Percentiles rank a stretch among this genome's conserved stretches.
These are phyloP conservation scores for Collybia nuda DNA, from an alignment of 768 basidiomycete species.

Conservation along the genomic window DNA sequence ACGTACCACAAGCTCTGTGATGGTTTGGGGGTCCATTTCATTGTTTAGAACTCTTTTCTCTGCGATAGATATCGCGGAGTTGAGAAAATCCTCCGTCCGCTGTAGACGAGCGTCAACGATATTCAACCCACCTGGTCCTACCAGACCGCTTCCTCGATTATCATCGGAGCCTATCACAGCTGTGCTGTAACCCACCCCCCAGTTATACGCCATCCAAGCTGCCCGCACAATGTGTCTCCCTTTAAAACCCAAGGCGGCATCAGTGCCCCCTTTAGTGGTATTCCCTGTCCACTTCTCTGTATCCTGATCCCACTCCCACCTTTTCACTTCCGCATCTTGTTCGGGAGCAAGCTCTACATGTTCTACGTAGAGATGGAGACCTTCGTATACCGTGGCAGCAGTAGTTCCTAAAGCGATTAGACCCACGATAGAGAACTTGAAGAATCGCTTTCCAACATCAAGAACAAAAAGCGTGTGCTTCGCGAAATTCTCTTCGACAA, in stretches of 20 bases:
- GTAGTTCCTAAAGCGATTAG: slow-evolving; percentile 41
- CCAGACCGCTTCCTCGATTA: slow-evolving; percentile 27
- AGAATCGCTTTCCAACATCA: slow-evolving; percentile 42
- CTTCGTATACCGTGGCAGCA: slow-evolving; percentile 51
- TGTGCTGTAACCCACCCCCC: slow-evolving; percentile 49
- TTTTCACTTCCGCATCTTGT: slow-evolving; percentile 47
- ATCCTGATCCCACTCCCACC: slow-evolving; percentile 71
- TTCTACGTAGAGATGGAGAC: slow-evolving; percentile 66
- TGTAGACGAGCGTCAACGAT: slow-evolving; percentile 56
- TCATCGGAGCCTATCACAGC: slow-evolving; percentile 37
- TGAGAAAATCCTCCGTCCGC: slow-evolving; percentile 53
- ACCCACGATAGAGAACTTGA: slow-evolving; percentile 50
- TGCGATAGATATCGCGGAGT: slow-evolving; percentile 45
- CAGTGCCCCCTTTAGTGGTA: slow-evolving; percentile 59
- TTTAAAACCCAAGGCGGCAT: slow-evolving; percentile 61
- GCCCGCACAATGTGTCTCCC: slow-evolving; percentile 63
- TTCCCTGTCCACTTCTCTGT: slow-evolving; percentile 63
- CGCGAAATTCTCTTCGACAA: slow-evolving; percentile 25
- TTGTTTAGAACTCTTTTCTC: slow-evolving; percentile 35
- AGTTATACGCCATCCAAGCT: slow-evolving; percentile 72
- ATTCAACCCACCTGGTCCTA: slow-evolving; percentile 34
- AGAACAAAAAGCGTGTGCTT: slow-evolving; percentile 37
- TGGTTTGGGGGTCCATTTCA: slow-evolving; percentile 47
- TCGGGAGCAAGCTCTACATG: slow-evolving; percentile 46
- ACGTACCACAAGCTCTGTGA: slow-evolving; percentile 52